phyloP scores from a whole-genome alignment of 108 stramenopile species.

The Parietichytrium sp. region DNA sequence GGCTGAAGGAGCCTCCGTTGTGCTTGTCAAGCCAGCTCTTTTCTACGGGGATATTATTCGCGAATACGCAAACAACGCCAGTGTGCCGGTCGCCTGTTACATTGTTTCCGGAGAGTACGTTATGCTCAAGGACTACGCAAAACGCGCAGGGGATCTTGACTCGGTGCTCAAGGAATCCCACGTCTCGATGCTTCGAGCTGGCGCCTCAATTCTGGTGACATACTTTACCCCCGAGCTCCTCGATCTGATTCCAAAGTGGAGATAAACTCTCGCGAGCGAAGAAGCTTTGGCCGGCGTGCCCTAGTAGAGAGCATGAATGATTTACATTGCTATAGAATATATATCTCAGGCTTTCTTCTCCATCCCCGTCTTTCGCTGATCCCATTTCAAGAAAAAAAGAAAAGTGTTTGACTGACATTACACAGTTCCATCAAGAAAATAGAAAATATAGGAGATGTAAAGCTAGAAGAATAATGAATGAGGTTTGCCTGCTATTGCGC shows the following conservation, averaged over 20 bases:
- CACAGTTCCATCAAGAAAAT: no score
- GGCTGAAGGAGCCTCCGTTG: constrained; percentile 97
- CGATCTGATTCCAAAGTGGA: constrained; percentile 53
- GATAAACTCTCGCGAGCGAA: no score
- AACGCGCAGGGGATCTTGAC: constrained; percentile 92
- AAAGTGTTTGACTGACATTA: no score
- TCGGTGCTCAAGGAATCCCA: constrained; percentile 88
- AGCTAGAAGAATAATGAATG: no score
- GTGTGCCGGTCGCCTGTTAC: constrained; percentile 94
- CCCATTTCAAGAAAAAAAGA: no score
- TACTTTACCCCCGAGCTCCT: constrained; percentile 97
- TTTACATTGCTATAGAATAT: no score
- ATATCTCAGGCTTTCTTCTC: no score
- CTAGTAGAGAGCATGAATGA: no score
- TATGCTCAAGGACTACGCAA: constrained; percentile 96
- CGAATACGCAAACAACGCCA: constrained; percentile 45
- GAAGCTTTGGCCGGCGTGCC: no score
- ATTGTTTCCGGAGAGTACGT: constrained; percentile 99
- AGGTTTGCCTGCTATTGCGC: no score
- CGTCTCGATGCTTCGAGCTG: constrained; percentile 96
- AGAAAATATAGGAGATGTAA: no score
- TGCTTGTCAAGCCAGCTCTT: constrained; percentile 98
- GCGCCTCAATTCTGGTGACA: constrained; percentile 93
- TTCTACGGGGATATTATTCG: constrained; percentile 96
- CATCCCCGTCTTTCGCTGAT: no score